Evolutionary conservation across 129 eudicot species (phyloP), one percentile per base, ranked within the genome.

Genomic region (Escallonia herrerae): DNA sequence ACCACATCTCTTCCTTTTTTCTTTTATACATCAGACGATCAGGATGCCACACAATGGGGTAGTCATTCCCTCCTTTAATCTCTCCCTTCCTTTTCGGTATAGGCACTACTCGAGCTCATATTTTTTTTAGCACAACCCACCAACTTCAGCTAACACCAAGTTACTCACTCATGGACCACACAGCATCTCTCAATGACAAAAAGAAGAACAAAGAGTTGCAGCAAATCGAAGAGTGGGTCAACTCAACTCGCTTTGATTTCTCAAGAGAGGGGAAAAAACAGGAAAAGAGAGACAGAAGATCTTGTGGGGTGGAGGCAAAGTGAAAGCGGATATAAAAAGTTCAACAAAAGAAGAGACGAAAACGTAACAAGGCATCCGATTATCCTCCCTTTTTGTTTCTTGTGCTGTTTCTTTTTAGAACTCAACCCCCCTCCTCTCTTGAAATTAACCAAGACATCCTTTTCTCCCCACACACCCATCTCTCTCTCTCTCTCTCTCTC

Each of bases 331-430:
- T 49, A 49, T 2, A 22, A 22, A 45, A 45, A 45, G 12, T 38
- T 40, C 5, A 12, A 6, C 67, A 63, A 46, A 63, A 63, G 42
- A 48, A 46, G 6, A 64, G 56, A 64, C 15, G 8, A 47, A 64
- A 48, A 64, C 4, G 40, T 48, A 12, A 6, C 37, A 46, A 15
- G 8, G 52, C 56, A 45, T 8, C 15, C 39, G 49, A 47, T 47
- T 22, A 46, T 14, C 67, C 15, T 55, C 56, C 46, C 54, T 63
- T 63, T 54, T 6, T 46, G 55, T 63, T 46, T 50, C 33, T 63
- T 42, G n/a, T 43, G 51, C 5, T 61, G 65, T 43, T 42, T 47
- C 43, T 63, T 44, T 48, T 54, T 54, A 12, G 0, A 54, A 13
- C 58, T 54, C 14, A 45, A 45, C 9, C 9, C 9, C 7, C 6